These are phyloP conservation scores for Penicillium paneum DNA, from an alignment of 2,329 filamentous ascomycete genomes.

Conservation along the genomic window DNA sequence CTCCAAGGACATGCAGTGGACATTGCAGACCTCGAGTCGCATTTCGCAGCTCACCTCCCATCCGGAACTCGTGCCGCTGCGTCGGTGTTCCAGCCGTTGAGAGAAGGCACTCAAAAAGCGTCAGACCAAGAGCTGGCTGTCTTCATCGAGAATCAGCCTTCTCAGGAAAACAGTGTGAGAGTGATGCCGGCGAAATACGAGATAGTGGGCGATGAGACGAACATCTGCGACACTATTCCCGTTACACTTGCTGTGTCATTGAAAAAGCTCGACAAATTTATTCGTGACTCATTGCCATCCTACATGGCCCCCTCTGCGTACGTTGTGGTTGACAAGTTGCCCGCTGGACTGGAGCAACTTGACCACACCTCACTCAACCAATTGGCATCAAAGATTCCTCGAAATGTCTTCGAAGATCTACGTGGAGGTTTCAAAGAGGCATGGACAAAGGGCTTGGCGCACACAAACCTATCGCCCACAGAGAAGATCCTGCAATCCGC, in stretches of 20 bases:
- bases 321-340: constrained; percentile 41
- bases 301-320: constrained; percentile 47
- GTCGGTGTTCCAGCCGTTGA: constrained; percentile 24
- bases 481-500: constrained; percentile 38
- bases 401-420: constrained; percentile 13
- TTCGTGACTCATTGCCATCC: constrained; percentile 44
- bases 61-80: constrained; percentile 26
- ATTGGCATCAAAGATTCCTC: constrained; percentile 30
- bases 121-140: constrained; percentile 27
- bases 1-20: constrained; percentile 42
- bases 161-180: constrained; percentile 25
- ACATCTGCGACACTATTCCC: constrained; percentile 26
- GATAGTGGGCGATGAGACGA: constrained; percentile 12
- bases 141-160: constrained; percentile 33
- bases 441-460: constrained; percentile 32
- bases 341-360: constrained; percentile 22
- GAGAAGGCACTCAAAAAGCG: constrained; percentile 10
- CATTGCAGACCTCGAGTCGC: constrained; percentile 40
- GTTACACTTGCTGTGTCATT: constrained; percentile 34
- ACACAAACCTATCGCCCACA: constrained; percentile 32
- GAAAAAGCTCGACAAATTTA: constrained; percentile 45
- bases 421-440: constrained; percentile 24
- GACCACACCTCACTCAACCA: constrained; percentile 34
- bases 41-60: constrained; percentile 38
- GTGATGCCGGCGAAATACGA: constrained; percentile 27